phyloP scores from a whole-genome alignment of 768 basidiomycete species.

The Mycena sanguinolenta region DNA sequence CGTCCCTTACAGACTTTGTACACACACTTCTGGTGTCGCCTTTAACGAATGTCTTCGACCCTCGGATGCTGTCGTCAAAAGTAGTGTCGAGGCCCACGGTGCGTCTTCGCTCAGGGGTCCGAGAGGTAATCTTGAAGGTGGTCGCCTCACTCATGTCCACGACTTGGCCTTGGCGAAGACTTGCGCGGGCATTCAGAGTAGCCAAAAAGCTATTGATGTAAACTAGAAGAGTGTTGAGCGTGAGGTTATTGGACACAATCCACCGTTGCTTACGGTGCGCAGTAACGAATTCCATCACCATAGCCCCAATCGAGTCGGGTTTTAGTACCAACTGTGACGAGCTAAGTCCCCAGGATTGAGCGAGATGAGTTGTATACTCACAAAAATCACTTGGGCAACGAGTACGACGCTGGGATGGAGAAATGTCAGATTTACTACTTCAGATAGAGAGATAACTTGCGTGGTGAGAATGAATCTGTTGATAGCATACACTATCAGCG shows the following conservation, averaged over 20 bases:
- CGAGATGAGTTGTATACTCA: neutral
- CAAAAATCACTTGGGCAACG: neutral
- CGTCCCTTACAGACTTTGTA: neutral
- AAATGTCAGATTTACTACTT: neutral
- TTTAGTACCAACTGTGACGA: neutral
- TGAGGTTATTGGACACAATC: neutral
- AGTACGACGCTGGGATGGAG: neutral
- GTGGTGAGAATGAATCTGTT: neutral
- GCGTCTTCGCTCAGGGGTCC: neutral
- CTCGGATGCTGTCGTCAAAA: neutral
- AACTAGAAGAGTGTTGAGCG: neutral
- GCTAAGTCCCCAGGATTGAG: neutral
- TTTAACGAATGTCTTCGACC: neutral
- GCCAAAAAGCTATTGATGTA: neutral
- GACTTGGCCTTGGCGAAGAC: neutral
- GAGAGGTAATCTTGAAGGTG: too few species aligned
- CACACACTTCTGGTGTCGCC: neutral
- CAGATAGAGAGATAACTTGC: neutral
- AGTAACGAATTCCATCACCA: constrained; percentile 2
- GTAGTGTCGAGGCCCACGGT: neutral
- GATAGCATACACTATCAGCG: neutral
- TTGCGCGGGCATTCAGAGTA: neutral
- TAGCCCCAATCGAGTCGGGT: neutral
- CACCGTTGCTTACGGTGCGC: neutral
- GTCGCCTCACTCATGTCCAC: neutral